Conservation (phyloP, 1,284 basidiomycete species). For the Dichomitus squalens region DNA sequence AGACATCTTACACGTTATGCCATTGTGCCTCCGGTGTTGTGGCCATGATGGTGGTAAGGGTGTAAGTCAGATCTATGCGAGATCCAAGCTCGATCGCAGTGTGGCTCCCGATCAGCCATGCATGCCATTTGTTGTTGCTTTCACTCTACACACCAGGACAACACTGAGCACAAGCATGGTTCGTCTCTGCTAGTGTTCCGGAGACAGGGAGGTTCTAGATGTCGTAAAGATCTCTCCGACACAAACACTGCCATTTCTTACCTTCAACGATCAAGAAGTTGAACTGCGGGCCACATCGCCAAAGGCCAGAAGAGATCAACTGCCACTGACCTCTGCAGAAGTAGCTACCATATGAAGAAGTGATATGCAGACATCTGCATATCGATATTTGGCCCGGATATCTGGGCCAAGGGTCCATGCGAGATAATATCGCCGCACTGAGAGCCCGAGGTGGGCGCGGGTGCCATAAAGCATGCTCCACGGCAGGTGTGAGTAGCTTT, state of each 20-base stretch:
- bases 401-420: background rate
- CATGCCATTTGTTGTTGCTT: background rate
- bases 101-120: background rate
- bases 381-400: background rate
- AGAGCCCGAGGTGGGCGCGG: background rate
- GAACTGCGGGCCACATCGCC: too few species aligned
- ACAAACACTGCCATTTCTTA: too few species aligned
- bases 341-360: too few species aligned
- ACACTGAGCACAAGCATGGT: too few species aligned
- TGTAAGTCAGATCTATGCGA: constrained; percentile 2
- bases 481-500: background rate
- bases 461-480: background rate
- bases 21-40: constrained; percentile 24
- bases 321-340: too few species aligned
- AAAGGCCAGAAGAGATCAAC: too few species aligned
- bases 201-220: too few species aligned
- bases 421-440: background rate
- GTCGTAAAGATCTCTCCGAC: too few species aligned
- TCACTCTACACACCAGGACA: too few species aligned
- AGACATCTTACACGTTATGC: constrained; percentile 33
- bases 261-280: too few species aligned
- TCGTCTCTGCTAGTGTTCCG: too few species aligned
- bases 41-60: constrained; percentile 30
- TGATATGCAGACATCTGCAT: too few species aligned
- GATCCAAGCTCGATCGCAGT: constrained; percentile 1